Percentiles rank a stretch among this genome's conserved stretches.
phyloP scores from a whole-genome alignment of 139 green algal species.

The Tetraselmis chui region DNA sequence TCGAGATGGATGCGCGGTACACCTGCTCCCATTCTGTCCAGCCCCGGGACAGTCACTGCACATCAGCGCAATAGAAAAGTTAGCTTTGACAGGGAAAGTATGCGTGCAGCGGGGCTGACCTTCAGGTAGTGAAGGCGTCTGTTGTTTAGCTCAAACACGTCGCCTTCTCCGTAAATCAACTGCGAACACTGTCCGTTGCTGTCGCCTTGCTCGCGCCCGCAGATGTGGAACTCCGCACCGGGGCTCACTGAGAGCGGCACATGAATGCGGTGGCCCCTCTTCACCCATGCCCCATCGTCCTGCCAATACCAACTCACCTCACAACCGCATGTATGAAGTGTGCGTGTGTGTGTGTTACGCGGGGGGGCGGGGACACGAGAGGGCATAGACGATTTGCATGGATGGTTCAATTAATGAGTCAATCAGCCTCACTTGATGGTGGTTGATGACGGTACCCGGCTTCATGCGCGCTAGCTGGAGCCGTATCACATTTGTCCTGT shows the following conservation, averaged over 20 bases:
- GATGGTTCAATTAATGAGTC: too few relatives aligned
- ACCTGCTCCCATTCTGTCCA: too few relatives aligned
- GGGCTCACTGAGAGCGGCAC: constrained; percentile 30
- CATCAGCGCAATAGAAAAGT: too few relatives aligned
- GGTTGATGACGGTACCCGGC: constrained; percentile 30
- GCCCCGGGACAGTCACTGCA: too few relatives aligned
- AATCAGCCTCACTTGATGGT: constrained; percentile 20
- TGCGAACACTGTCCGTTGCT: neutral
- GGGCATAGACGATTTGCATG: constrained; percentile 50
- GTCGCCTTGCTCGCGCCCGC: neutral
- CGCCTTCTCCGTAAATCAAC: neutral
- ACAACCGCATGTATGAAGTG: neutral
- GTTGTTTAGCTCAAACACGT: neutral
- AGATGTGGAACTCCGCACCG: neutral
- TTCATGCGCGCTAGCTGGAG: constrained; percentile 62
- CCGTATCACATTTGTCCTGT: constrained; percentile 56
- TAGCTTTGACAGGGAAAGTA: too few relatives aligned
- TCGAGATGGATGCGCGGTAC: too few relatives aligned
- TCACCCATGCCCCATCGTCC: neutral
- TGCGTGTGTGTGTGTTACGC: neutral
- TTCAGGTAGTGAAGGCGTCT: neutral
- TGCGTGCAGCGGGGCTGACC: neutral
- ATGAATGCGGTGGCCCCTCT: constrained; percentile 53
- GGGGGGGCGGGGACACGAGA: neutral
- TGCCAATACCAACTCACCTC: too few relatives aligned